Evolutionary conservation across 2,329 filamentous ascomycete genomes (phyloP).

Genomic region (Fusarium solani-melongenae): DNA sequence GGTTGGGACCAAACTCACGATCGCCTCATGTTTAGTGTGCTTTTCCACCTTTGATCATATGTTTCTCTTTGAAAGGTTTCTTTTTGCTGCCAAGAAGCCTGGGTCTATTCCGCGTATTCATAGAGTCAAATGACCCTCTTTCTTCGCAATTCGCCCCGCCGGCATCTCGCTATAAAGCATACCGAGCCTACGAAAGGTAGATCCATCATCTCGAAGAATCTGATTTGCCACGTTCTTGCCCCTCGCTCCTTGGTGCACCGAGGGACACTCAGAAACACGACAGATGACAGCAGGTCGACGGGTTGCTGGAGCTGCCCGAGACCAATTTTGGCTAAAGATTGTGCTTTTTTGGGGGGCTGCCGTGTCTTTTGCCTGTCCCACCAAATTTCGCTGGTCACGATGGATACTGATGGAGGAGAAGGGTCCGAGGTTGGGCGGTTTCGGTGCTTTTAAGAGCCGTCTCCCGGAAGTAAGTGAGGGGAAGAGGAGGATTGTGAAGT

Average conservation of each 20-base stretch:
- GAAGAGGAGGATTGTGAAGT: background rate
- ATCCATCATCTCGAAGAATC: conserved; percentile 13
- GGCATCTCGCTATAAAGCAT: conserved; percentile 40
- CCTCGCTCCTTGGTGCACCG: conserved; percentile 19
- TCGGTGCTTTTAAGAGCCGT: conserved; percentile 35
- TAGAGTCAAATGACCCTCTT: background rate
- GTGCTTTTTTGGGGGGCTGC: conserved; percentile 1
- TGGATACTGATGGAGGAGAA: conserved; percentile 26
- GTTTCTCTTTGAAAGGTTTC: background rate
- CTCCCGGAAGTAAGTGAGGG: conserved; percentile 30
- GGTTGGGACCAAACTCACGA: background rate
- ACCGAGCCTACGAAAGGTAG: conserved; percentile 30
- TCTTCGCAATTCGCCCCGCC: conserved; percentile 26
- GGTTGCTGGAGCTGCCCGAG: background rate
- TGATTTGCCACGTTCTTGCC: conserved; percentile 5
- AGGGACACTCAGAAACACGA: background rate
- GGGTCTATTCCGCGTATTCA: background rate
- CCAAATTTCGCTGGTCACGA: conserved; percentile 31
- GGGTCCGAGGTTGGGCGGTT: conserved; percentile 14
- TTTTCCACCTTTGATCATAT: background rate
- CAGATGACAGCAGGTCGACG: conserved; percentile 5
- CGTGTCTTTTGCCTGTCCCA: conserved; percentile 8
- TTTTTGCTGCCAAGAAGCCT: background rate
- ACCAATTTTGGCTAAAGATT: conserved; percentile 1
- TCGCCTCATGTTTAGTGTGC: background rate